Conservation (phyloP, 2,329 filamentous ascomycete species). For the Aspergillus jensenii region DNA sequence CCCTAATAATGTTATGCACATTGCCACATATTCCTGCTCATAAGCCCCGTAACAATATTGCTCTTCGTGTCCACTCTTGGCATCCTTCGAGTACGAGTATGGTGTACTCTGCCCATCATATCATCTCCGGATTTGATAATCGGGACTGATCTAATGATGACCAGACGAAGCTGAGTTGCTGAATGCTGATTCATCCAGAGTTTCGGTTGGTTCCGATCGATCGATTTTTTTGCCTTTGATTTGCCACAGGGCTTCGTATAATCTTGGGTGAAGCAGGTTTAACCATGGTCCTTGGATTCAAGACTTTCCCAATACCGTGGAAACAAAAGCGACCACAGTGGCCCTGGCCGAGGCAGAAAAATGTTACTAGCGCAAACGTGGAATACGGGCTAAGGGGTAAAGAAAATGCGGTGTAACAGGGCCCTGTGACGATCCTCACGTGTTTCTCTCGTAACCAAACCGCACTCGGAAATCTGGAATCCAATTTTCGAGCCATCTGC, state of each 20-base stretch:
- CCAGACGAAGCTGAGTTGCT: neutral
- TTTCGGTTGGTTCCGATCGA: neutral
- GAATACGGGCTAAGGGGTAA: neutral
- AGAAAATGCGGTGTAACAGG: slow-evolving; percentile 1
- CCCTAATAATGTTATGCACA: neutral
- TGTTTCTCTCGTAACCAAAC: neutral
- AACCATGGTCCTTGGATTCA: neutral
- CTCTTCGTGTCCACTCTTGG: neutral
- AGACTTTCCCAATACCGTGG: neutral
- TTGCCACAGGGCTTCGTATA: neutral
- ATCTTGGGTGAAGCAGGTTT: neutral
- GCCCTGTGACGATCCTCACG: slow-evolving; percentile 4
- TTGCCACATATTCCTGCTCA: neutral
- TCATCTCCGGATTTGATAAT: neutral
- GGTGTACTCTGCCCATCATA: neutral
- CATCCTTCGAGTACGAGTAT: no score
- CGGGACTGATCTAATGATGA: neutral
- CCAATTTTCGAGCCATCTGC: neutral
- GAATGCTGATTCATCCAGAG: neutral
- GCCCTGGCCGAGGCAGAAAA: neutral
- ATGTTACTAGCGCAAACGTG: neutral
- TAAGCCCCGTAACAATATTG: neutral
- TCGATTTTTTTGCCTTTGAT: neutral
- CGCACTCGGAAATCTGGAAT: no score
- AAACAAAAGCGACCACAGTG: no score